phyloP scores from a whole-genome alignment of 1,284 basidiomycete species.

The Ustilago cynodontis region DNA sequence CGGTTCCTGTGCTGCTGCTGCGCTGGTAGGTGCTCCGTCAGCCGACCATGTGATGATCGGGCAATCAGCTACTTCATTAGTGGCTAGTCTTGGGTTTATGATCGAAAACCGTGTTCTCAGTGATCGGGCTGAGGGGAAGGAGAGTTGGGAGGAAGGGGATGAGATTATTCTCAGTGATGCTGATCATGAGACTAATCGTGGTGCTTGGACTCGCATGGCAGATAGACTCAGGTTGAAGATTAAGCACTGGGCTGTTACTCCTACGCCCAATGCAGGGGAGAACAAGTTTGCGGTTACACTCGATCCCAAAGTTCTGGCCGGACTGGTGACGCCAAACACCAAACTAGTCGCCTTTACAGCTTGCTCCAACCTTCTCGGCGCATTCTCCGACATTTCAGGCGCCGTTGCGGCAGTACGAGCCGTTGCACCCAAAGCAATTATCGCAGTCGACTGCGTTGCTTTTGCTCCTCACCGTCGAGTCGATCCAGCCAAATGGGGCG shows the following conservation, averaged over 20 bases:
- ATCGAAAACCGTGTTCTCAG: constrained; percentile 29
- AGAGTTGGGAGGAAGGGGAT: constrained; percentile 76
- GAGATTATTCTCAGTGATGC: constrained; percentile 79
- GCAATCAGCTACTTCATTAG: constrained; percentile 63
- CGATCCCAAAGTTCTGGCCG: constrained; percentile 75
- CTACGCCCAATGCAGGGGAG: constrained; percentile 48
- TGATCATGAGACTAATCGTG: constrained; percentile 86
- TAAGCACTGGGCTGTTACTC: constrained; percentile 76
- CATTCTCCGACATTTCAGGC: constrained; percentile 74
- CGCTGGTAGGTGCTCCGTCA: constrained; percentile 77
- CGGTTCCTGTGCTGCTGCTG: constrained; percentile 74
- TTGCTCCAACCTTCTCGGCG: constrained; percentile 82
- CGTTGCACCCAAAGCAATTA: constrained; percentile 75
- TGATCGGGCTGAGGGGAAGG: constrained; percentile 73
- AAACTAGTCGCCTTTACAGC: constrained; percentile 81
- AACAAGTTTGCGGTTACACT: constrained; percentile 76
- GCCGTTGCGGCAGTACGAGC: constrained; percentile 69
- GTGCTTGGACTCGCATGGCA: constrained; percentile 82
- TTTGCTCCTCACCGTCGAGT: constrained; percentile 81
- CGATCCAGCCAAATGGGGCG: constrained; percentile 74
- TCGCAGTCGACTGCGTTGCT: constrained; percentile 80
- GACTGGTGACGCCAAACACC: constrained; percentile 77
- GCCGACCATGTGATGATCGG: constrained; percentile 78
- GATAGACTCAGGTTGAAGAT: constrained; percentile 74
- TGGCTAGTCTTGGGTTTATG: constrained; percentile 38